Base-by-base conservation (phyloP, 257 asterid genomes). In the Penstemon barbatus region DNA sequence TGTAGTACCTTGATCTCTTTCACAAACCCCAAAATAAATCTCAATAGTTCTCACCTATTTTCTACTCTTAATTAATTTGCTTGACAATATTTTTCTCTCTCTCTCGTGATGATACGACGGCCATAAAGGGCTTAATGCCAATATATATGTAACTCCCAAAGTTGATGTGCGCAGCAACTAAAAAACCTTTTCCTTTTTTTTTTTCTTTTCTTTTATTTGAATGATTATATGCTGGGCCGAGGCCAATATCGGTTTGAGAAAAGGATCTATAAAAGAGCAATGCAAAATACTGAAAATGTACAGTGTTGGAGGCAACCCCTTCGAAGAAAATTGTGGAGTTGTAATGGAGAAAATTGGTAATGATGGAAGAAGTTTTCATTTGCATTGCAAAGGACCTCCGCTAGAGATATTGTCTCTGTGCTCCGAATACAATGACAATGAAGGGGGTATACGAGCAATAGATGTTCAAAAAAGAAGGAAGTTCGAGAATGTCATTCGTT, bases 301-400 rank as follows among this genome's bases (percentile, higher is more conserved):
- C 44, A 7, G 7, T 25, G 2, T 25, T 0, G 72, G 33, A n/a
- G 6, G 37, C 12, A 61, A 75, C 33, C 69, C 66, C 11, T 19
- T 50, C 48, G 13, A 56, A 57, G 75, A 70, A 65, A 5, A 40
- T 39, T 44, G 77, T 33, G 36, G 55, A 40, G 51, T 69, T 1
- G 2, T 65, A 42, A 56, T 77, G 49, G 70, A 60, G 74, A 78
- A 56, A 70, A 57, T 18, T 66, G 49, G 61, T 46, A 55, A 61
- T 15, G 64, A 46, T 3, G 65, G 53, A 51, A n/a, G 13, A 12
- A 56, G 46, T 58, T 33, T 3, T 25, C 36, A 37, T 63, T 59
- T 56, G 64, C 77, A 71, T 18, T 71, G 13, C 41, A 74, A 63
- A 40, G 85, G 85, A 39, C 77, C 50, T 5, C 52, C 75, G 11